Conservation (phyloP, 768 basidiomycete genomes). For the Mycena metata region DNA sequence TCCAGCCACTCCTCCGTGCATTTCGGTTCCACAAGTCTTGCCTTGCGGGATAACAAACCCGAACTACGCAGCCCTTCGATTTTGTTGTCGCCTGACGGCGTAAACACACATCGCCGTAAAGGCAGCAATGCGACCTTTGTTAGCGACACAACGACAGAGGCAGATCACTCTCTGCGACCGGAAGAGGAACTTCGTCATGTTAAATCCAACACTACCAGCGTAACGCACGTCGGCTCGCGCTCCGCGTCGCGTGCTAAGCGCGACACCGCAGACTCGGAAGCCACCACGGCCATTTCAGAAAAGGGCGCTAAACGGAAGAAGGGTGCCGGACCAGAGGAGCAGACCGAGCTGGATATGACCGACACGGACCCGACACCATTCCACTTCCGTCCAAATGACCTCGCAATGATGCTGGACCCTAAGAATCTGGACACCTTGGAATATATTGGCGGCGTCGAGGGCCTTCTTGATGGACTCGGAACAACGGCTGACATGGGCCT, state of each 20-base stretch:
- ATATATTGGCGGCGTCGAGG: constrained; percentile 77
- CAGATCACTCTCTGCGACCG: constrained; percentile 53
- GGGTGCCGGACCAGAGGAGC: constrained; percentile 39
- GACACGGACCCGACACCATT: constrained; percentile 79
- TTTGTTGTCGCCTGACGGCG: constrained; percentile 59
- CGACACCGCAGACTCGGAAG: constrained; percentile 36
- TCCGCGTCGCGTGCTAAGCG: constrained; percentile 41
- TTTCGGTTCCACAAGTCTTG: constrained; percentile 65
- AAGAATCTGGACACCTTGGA: constrained; percentile 80
- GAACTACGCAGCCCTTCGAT: constrained; percentile 67
- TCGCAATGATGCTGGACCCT: constrained; percentile 92
- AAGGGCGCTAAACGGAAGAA: constrained; percentile 39
- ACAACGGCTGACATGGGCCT: constrained; percentile 69
- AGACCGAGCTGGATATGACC: constrained; percentile 51
- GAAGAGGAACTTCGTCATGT: constrained; percentile 52
- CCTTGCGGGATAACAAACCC: constrained; percentile 78
- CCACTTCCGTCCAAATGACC: constrained; percentile 74
- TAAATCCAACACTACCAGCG: constrained; percentile 53
- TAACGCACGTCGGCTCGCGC: constrained; percentile 51
- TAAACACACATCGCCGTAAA: constrained; percentile 63
- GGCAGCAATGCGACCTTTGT: constrained; percentile 67
- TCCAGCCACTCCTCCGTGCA: constrained; percentile 75
- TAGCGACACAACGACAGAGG: constrained; percentile 62
- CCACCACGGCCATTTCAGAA: constrained; percentile 33
- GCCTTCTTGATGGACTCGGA: constrained; percentile 80